phyloP scores from a whole-genome alignment of 345 rosid genomes.

The Brassica nigra region DNA sequence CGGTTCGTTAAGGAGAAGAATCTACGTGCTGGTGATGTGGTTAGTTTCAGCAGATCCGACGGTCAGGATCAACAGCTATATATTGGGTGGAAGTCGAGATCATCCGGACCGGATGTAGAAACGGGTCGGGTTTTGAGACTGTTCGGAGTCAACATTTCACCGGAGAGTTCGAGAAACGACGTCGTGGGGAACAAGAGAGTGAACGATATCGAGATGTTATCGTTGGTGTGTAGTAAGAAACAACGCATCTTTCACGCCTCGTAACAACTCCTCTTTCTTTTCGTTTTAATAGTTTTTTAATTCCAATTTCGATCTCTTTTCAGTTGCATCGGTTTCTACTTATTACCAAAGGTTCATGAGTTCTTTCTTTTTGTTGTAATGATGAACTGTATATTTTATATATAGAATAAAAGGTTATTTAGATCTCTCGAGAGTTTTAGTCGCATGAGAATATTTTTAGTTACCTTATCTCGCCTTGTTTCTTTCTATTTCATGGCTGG shows the following conservation, averaged over 20 bases:
- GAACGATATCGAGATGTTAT: slow-evolving; percentile 58
- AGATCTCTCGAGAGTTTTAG: slow-evolving; percentile 7
- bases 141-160: slow-evolving; percentile 83
- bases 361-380: slow-evolving; percentile 34
- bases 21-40: slow-evolving; percentile 83
- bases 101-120: slow-evolving; percentile 26
- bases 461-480: not conserved
- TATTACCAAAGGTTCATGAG: slow-evolving; percentile 40
- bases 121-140: slow-evolving; percentile 65
- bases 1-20: slow-evolving; percentile 90
- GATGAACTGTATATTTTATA: slow-evolving; percentile 42
- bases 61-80: slow-evolving; percentile 75
- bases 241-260: slow-evolving; percentile 72
- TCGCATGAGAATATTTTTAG: slow-evolving; percentile 12
- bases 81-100: slow-evolving; percentile 62
- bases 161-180: slow-evolving; percentile 27
- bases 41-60: slow-evolving; percentile 76
- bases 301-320: slow-evolving; percentile 11
- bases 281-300: not conserved
- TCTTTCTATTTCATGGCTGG: slow-evolving; percentile 15
- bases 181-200: slow-evolving; percentile 56
- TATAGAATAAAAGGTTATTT: slow-evolving; percentile 6
- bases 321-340: slow-evolving; percentile 14
- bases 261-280: slow-evolving; percentile 49
- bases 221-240: slow-evolving; percentile 67